A percentile compares a stretch with the other conserved stretches of the same genome.
phyloP scores from a whole-genome alignment of 2,329 filamentous ascomycete genomes.

The Fusarium albosuccineum region DNA sequence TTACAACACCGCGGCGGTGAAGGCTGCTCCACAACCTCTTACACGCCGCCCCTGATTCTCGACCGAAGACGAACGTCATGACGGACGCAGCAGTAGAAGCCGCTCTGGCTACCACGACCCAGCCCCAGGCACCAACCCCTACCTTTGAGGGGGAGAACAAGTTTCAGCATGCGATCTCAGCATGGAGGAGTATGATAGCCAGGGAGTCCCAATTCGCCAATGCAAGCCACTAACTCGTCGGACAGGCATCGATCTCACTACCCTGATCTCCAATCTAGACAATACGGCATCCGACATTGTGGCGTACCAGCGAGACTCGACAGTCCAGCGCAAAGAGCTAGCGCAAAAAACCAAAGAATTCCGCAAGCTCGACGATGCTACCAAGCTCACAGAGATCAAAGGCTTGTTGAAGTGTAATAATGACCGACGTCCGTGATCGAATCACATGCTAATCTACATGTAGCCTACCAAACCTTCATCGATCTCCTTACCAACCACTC shows the following conservation, averaged over 20 bases:
- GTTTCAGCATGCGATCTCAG: conserved; percentile 95
- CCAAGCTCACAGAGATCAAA: conserved; percentile 91
- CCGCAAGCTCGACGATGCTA: conserved; percentile 88
- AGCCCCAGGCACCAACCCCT: conserved; percentile 45
- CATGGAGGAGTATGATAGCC: conserved; percentile 84
- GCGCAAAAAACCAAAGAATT: conserved; percentile 99
- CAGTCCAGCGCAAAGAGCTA: conserved; percentile 94
- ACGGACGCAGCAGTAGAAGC: conserved; percentile 50
- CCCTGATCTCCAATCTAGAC: conserved; percentile 87
- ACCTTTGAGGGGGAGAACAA: conserved; percentile 79
- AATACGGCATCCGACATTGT: conserved; percentile 96
- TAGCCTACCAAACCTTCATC: conserved; percentile 97
- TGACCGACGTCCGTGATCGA: background rate
- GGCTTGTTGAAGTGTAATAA: conserved; percentile 81
- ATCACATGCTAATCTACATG: conserved; percentile 21
- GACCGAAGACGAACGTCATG: conserved; percentile 44
- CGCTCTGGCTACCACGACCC: conserved; percentile 41
- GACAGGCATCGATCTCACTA: conserved; percentile 86
- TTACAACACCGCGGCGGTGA: conserved; percentile 18
- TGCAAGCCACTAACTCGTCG: conserved; percentile 33
- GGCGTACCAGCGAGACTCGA: conserved; percentile 91
- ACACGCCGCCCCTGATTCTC: conserved; percentile 21
- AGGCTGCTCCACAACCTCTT: conserved; percentile 35
- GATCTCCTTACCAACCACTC: conserved; percentile 96
- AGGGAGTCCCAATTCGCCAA: background rate